phyloP scores from a whole-genome alignment of 2,329 filamentous ascomycete species.

The Paecilomyces fulvus region DNA sequence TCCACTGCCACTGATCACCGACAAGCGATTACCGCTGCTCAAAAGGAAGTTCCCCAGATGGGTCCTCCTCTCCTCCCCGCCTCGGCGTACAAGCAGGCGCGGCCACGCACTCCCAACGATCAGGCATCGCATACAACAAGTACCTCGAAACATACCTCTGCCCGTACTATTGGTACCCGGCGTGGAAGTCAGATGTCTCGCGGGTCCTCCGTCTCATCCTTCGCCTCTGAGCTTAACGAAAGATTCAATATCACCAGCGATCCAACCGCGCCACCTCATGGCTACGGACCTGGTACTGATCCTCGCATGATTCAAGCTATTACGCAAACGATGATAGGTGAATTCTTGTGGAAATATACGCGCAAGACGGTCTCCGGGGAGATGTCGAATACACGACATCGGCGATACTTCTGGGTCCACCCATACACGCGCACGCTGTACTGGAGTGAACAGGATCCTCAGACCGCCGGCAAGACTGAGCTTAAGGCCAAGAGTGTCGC shows the following conservation, averaged over 20 bases:
- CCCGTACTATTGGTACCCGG: neutral
- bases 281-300: conserved; percentile 68
- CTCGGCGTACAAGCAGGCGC: conserved; percentile 55
- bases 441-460: conserved; percentile 89
- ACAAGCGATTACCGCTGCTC: conserved; percentile 72
- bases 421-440: conserved; percentile 94
- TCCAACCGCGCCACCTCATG: conserved; percentile 40
- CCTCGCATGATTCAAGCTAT: conserved; percentile 98
- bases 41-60: conserved; percentile 56
- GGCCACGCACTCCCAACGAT: conserved; percentile 56
- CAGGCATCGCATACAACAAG: conserved; percentile 32
- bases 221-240: conserved; percentile 85
- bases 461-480: conserved; percentile 66
- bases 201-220: conserved; percentile 86
- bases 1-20: conserved; percentile 60
- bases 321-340: conserved; percentile 98
- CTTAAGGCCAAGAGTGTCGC: conserved; percentile 79
- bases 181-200: conserved; percentile 45
- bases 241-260: conserved; percentile 69
- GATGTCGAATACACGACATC: conserved; percentile 81
- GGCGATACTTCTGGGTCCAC: conserved; percentile 98
- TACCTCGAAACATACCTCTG: neutral
- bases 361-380: conserved; percentile 84
- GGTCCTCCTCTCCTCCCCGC: conserved; percentile 77
- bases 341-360: conserved; percentile 98